These are phyloP conservation scores for Cyberlindnera mrakii DNA, from an alignment of 805 yeast species.

Conservation along the genomic window DNA sequence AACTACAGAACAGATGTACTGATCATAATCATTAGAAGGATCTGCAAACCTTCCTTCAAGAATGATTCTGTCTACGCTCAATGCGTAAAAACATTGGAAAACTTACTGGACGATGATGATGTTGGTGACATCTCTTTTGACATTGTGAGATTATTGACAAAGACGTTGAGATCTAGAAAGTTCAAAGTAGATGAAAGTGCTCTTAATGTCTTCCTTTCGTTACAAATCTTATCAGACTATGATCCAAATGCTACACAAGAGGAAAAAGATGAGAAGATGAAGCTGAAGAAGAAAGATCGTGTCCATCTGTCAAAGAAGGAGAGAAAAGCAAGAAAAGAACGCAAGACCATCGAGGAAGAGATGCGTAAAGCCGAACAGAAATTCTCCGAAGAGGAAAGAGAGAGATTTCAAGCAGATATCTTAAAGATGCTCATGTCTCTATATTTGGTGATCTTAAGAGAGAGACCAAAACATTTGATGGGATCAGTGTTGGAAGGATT, in stretches of 20 bases:
- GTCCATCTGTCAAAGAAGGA: slow-evolving; percentile 89
- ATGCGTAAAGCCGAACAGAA: slow-evolving; percentile 81
- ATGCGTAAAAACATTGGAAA: slow-evolving; percentile 61
- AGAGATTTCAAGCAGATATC: slow-evolving; percentile 76
- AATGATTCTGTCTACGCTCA: slow-evolving; percentile 43
- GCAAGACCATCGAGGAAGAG: slow-evolving; percentile 84
- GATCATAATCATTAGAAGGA: slow-evolving; percentile 57
- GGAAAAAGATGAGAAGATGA: slow-evolving; percentile 37
- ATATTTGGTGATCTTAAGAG: slow-evolving; percentile 72
- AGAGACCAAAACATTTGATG: slow-evolving; percentile 57
- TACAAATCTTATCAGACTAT: slow-evolving; percentile 62
- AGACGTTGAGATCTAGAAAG: slow-evolving; percentile 65
- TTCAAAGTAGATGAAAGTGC: slow-evolving; percentile 82
- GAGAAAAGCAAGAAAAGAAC: slow-evolving; percentile 80
- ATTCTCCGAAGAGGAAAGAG: slow-evolving; percentile 83
- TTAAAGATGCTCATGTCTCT: slow-evolving; percentile 65
- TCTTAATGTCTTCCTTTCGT: slow-evolving; percentile 62
- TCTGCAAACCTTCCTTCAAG: slow-evolving; percentile 49
- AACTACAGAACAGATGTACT: slow-evolving; percentile 76
- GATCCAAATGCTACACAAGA: slow-evolving; percentile 56
- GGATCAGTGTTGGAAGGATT: slow-evolving; percentile 90
- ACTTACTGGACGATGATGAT: slow-evolving; percentile 72
- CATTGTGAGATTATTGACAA: slow-evolving; percentile 57
- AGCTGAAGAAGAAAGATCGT: slow-evolving; percentile 77
- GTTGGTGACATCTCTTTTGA: slow-evolving; percentile 79